Evolutionary conservation across 176 grass and related monocot species (phyloP).

Genomic region (Ensete glaucum): DNA sequence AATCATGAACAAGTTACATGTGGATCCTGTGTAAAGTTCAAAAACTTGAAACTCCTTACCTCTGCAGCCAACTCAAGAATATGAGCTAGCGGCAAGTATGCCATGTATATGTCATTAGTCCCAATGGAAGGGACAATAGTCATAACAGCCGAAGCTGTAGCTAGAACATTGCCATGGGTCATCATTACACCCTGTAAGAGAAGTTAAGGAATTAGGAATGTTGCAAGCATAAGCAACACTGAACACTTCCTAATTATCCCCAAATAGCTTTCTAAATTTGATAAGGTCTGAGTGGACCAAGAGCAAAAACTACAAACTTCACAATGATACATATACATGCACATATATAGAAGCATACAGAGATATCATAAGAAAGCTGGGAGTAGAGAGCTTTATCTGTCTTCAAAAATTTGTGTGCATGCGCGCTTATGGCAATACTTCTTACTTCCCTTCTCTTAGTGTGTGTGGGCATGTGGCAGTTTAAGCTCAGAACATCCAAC

Average conservation of each 20-base stretch:
- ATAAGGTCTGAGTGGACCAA: not conserved
- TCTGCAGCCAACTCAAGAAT: constrained; percentile 74
- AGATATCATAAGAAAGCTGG: too few relatives aligned
- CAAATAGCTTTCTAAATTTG: not conserved
- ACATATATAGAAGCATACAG: not conserved
- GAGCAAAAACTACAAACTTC: not conserved
- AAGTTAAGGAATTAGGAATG: constrained; percentile 11
- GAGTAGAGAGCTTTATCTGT: too few relatives aligned
- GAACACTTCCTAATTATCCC: not conserved
- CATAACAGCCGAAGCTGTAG: constrained; percentile 56
- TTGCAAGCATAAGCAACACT: not conserved
- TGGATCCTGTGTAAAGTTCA: not conserved
- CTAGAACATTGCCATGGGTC: constrained; percentile 79
- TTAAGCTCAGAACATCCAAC: too few relatives aligned
- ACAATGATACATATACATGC: not conserved
- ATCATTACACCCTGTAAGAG: constrained; percentile 79
- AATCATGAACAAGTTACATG: not conserved
- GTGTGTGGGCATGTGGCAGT: too few relatives aligned
- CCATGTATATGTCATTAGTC: constrained; percentile 51
- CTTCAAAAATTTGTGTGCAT: too few relatives aligned
- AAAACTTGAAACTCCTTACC: constrained; percentile 29
- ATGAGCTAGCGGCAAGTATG: constrained; percentile 80
- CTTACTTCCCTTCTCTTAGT: too few relatives aligned
- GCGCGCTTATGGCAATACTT: too few relatives aligned
- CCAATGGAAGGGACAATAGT: constrained; percentile 66